A percentile compares a stretch with the other conserved stretches of the same genome.
Evolutionary conservation across 805 yeast genomes (phyloP).

Genomic region (Kockiozyma suomiensis): DNA sequence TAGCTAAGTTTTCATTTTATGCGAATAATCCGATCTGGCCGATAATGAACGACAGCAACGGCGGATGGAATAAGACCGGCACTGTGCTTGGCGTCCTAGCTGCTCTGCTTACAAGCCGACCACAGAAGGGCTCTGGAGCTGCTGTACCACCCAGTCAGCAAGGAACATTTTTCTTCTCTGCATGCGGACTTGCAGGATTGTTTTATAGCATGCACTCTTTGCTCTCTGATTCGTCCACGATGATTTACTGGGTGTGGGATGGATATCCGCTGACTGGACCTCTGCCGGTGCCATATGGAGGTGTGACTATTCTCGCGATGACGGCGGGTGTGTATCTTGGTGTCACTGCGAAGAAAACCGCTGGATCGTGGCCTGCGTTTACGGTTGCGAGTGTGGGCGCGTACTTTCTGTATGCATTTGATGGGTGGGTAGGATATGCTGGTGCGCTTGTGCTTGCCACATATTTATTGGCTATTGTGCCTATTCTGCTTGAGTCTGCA

Average conservation of each 20-base stretch:
- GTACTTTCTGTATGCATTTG: conserved; percentile 51
- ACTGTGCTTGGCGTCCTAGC: conserved; percentile 62
- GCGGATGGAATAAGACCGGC: conserved; percentile 81
- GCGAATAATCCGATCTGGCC: conserved; percentile 98
- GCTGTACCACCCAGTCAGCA: conserved; percentile 23
- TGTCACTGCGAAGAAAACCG: conserved; percentile 35
- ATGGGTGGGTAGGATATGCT: conserved; percentile 71
- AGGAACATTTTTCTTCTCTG: conserved; percentile 48
- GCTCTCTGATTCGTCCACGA: conserved; percentile 79
- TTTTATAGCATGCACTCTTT: conserved; percentile 72
- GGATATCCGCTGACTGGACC: conserved; percentile 91
- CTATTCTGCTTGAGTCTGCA: conserved; percentile 47
- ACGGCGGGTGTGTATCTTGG: conserved; percentile 59
- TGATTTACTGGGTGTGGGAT: conserved; percentile 95
- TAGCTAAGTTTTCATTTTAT: conserved; percentile 71
- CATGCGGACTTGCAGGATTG: conserved; percentile 75
- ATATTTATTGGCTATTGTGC: conserved; percentile 49
- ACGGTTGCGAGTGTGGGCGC: conserved; percentile 55
- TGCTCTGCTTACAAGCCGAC: conserved; percentile 55
- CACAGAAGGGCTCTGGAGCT: conserved; percentile 27
- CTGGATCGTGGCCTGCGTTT: conserved; percentile 42
- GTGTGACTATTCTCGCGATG: conserved; percentile 60
- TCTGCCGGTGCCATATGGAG: conserved; percentile 82
- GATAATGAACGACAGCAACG: conserved; percentile 78
- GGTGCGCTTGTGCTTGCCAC: conserved; percentile 69